These are phyloP conservation scores for Chalciporus pseudorubinellus DNA, from an alignment of 768 basidiomycete genomes.

Conservation along the genomic window DNA sequence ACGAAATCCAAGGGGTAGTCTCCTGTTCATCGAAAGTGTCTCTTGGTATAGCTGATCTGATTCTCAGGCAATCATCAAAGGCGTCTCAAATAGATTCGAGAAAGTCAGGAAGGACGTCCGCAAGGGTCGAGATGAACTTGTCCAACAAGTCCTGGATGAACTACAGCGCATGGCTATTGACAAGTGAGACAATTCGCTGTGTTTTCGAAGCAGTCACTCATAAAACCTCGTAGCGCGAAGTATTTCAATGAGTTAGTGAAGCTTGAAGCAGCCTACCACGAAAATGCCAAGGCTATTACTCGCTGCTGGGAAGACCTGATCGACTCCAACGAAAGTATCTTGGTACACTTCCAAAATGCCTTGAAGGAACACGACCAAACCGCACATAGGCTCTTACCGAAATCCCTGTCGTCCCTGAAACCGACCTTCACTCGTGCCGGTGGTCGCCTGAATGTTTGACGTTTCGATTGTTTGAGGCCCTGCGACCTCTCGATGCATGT, in stretches of 20 bases:
- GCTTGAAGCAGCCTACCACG: conserved; percentile 54
- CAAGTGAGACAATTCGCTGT: conserved; percentile 17
- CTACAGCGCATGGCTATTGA: conserved; percentile 41
- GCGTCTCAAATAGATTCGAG: conserved; percentile 47
- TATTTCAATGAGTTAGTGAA: conserved; percentile 55
- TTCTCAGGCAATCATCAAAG: conserved; percentile 46
- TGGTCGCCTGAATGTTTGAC: conserved; percentile 7
- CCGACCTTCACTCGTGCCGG: conserved; percentile 15
- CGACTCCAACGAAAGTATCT: conserved; percentile 38
- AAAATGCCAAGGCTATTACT: conserved; percentile 39
- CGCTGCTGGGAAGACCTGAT: conserved; percentile 42
- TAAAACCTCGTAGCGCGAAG: conserved; percentile 35
- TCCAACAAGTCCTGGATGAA: conserved; percentile 43
- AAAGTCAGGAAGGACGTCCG: conserved; percentile 46
- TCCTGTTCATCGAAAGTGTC: background rate
- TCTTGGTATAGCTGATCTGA: conserved; percentile 13
- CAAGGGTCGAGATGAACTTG: conserved; percentile 43
- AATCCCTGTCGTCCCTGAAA: conserved; percentile 38
- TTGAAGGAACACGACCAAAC: conserved; percentile 50
- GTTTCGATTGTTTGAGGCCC: background rate
- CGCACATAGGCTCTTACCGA: conserved; percentile 47
- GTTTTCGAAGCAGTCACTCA: conserved; percentile 3
- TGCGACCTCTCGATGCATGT: too few relatives aligned
- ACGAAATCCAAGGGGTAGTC: conserved; percentile 47
- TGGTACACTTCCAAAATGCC: conserved; percentile 34